Evolutionary conservation across 2,329 filamentous ascomycete species (phyloP), one percentile per base, ranked within the genome.

Genomic region (Stagonosporopsis vannaccii): DNA sequence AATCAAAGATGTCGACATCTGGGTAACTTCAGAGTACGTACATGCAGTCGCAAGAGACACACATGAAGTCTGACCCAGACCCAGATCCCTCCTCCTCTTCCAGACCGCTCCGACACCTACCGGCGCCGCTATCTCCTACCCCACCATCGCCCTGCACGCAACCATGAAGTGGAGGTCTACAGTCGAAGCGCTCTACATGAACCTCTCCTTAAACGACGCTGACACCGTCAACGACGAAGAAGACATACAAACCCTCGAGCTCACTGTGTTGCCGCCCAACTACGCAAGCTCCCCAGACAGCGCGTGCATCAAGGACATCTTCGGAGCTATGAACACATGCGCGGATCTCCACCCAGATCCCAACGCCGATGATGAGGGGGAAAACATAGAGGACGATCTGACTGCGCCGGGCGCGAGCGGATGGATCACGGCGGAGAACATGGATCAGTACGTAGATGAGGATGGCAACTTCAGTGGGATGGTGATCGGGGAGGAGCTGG

Each of bases 361-460:
- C 0, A 79, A 80, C n/a, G 78, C 80, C 9, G 84, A 82, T 3
- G 85, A 83, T 12, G 76, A 73, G 0, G 85, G 85, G 0, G 84
- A 83, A 0, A 59, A 61, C 20, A 35, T 81, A 71, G 78, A 76
- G 12, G 73, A 68, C 0, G 79, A 75, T n/a, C 71, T 68, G 2
- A 86, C 87, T 0, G 85, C 90, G 74, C 89, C 90, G 0, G 90
- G 90, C 1, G 91, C 89, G 45, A 85, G 85, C 0, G 90, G 90
- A 0, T 94, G 90, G 90, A 92, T 98, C 70, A 98, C 94, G 15
- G 90, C 91, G 8, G 94, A 97, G 53, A 98, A 97, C 68, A 88
- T 96, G 73, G 82, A 89, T 61, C 85, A 96, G 65, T 96, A 87
- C 70, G 45, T 74, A 41, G 75, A 78, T 54, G 75, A 73, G 42